Percentiles rank a stretch among this genome's conserved stretches.
phyloP scores from a whole-genome alignment of 2,329 filamentous ascomycete species.

The Pyrenophora graminea region DNA sequence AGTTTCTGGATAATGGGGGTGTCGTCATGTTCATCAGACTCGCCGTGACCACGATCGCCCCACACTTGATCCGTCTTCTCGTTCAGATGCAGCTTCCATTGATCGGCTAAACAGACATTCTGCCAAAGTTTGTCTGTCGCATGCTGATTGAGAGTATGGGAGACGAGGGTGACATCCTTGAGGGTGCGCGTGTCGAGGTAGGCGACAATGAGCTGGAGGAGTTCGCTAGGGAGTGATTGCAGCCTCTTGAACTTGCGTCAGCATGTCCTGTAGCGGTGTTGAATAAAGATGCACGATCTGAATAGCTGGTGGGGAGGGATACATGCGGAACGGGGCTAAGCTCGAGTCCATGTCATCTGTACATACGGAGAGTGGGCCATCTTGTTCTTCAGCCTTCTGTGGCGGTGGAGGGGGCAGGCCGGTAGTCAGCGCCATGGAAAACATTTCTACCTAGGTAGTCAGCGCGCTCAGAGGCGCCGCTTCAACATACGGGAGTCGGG shows the following conservation, averaged over 20 bases:
- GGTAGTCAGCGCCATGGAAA: too few relatives aligned
- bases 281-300: background rate
- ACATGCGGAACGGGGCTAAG: too few relatives aligned
- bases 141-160: constrained; percentile 41
- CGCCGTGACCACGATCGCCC: constrained; percentile 19
- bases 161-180: constrained; percentile 40
- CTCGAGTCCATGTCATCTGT: too few relatives aligned
- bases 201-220: constrained; percentile 48
- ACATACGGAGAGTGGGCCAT: too few relatives aligned
- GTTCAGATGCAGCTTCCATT: constrained; percentile 36
- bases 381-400: too few relatives aligned
- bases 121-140: constrained; percentile 49
- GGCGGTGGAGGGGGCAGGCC: too few relatives aligned
- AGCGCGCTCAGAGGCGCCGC: too few relatives aligned
- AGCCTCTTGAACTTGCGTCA: constrained; percentile 21
- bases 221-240: constrained; percentile 48
- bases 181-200: constrained; percentile 40
- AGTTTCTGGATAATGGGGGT: constrained; percentile 51
- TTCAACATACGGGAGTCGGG: too few relatives aligned
- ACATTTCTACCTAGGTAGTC: too few relatives aligned
- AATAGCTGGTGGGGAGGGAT: too few relatives aligned
- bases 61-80: constrained; percentile 14
- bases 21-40: constrained; percentile 45
- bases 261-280: background rate
- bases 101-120: constrained; percentile 48